These are phyloP conservation scores for Acmispon strigosus DNA, from an alignment of 306 rosid species.

Conservation along the genomic window DNA sequence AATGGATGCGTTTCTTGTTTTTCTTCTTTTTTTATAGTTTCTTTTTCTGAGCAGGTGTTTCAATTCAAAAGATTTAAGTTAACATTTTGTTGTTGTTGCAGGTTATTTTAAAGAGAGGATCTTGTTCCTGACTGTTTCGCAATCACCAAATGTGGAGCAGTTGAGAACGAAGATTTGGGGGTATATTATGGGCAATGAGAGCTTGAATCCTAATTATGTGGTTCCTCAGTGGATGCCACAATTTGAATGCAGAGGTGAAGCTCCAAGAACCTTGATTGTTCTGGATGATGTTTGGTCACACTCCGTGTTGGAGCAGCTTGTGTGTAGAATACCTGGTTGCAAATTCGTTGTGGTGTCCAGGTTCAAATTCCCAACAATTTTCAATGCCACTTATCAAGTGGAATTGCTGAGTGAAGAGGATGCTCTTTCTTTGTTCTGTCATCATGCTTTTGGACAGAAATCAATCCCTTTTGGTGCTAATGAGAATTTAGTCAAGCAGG, in stretches of 20 bases:
- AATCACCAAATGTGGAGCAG: constrained; percentile 73
- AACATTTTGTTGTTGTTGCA: constrained; percentile 7
- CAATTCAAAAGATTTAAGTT: background rate
- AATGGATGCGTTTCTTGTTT: background rate
- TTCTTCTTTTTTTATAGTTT: too few relatives aligned
- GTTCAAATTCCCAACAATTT: constrained; percentile 38
- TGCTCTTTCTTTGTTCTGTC: constrained; percentile 77
- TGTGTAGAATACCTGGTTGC: constrained; percentile 58
- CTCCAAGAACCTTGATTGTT: constrained; percentile 48
- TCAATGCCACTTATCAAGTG: constrained; percentile 46
- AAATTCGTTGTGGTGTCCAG: constrained; percentile 70
- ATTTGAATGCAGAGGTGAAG: constrained; percentile 24
- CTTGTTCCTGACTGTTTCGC: constrained; percentile 78
- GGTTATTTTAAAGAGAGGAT: constrained; percentile 63
- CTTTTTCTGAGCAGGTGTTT: background rate
- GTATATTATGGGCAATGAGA: constrained; percentile 46
- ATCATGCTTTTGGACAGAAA: constrained; percentile 77
- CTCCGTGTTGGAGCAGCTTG: constrained; percentile 42
- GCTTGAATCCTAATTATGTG: constrained; percentile 28
- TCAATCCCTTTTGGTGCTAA: constrained; percentile 54
- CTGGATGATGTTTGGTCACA: constrained; percentile 86
- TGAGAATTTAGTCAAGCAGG: constrained; percentile 75
- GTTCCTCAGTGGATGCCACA: constrained; percentile 46
- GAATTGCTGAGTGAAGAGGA: constrained; percentile 63
- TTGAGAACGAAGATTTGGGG: constrained; percentile 59